Evolutionary conservation across 495 filamentous ascomycete species (phyloP).

Genomic region (Talaromyces adpressus): DNA sequence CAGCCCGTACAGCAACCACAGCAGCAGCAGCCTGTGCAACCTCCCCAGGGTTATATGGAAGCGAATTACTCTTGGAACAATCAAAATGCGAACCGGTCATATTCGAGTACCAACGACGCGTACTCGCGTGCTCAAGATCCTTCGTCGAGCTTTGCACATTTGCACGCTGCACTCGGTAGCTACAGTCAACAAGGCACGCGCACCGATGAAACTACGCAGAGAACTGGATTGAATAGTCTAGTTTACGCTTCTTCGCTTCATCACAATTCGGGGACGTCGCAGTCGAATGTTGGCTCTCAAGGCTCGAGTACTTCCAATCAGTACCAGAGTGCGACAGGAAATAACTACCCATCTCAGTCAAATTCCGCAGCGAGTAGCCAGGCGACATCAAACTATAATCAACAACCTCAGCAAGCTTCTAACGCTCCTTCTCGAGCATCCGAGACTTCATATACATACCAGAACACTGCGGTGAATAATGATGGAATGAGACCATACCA

Average conservation of each 20-base stretch:
- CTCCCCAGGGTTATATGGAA: slow-evolving; percentile 7
- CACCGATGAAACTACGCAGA: neutral
- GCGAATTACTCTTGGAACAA: slow-evolving; percentile 2
- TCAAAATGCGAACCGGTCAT: neutral
- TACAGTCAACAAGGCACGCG: neutral
- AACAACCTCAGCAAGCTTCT: neutral
- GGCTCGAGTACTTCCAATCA: neutral
- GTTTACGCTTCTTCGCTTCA: slow-evolving; percentile 3
- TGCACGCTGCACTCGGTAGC: neutral
- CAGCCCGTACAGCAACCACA: slow-evolving; percentile 6
- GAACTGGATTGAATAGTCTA: slow-evolving; percentile 5
- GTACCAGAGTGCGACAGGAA: neutral
- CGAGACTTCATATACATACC: neutral
- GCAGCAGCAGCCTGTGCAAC: slow-evolving; percentile 3
- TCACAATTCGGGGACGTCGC: neutral
- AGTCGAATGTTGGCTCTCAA: neutral
- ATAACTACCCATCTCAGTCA: neutral
- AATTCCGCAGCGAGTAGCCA: neutral
- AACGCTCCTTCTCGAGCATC: neutral
- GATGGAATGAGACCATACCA: neutral
- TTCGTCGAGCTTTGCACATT: neutral
- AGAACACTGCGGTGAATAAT: neutral
- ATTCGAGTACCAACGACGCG: slow-evolving; percentile 2
- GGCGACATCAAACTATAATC: neutral
- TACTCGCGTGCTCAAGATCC: slow-evolving; percentile 3